These are phyloP conservation scores for Xerocomus brunneocitrinus DNA, from an alignment of 768 basidiomycete species.

Conservation along the genomic window DNA sequence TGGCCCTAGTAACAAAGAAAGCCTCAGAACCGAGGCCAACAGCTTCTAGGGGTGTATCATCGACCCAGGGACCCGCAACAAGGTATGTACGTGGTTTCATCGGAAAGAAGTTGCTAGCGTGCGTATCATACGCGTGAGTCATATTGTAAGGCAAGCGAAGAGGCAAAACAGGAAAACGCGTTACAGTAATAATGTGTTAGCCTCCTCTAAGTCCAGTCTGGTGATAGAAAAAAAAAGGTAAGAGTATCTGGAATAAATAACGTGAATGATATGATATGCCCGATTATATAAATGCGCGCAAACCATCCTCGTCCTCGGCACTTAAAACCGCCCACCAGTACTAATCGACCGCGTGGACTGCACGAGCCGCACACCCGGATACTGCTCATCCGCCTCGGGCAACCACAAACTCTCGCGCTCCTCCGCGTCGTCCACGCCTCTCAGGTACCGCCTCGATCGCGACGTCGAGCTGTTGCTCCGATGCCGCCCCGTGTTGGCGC, in stretches of 20 bases:
- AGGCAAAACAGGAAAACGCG: too few species aligned
- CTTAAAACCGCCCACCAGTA: constrained; percentile 17
- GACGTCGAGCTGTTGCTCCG: constrained; percentile 38
- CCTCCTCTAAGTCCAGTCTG: background rate
- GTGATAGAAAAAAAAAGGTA: background rate
- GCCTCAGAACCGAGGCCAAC: too few species aligned
- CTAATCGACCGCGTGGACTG: constrained; percentile 15
- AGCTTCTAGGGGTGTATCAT: too few species aligned
- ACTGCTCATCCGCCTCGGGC: constrained; percentile 14
- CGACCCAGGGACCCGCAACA: too few species aligned
- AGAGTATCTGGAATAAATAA: background rate
- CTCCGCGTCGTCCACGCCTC: constrained; percentile 51
- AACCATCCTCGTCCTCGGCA: background rate
- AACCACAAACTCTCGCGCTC: constrained; percentile 57
- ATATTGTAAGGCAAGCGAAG: background rate
- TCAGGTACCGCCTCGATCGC: constrained; percentile 46
- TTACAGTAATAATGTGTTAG: background rate
- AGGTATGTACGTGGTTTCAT: too few species aligned
- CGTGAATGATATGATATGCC: background rate
- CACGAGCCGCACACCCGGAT: constrained; percentile 39
- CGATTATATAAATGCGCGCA: background rate
- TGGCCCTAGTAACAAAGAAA: too few species aligned
- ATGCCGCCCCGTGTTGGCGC: constrained; percentile 10
- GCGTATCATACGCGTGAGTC: too few species aligned
- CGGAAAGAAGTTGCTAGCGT: too few species aligned